phyloP scores from a whole-genome alignment of 306 rosid species.

The Hippophae tibetana region DNA sequence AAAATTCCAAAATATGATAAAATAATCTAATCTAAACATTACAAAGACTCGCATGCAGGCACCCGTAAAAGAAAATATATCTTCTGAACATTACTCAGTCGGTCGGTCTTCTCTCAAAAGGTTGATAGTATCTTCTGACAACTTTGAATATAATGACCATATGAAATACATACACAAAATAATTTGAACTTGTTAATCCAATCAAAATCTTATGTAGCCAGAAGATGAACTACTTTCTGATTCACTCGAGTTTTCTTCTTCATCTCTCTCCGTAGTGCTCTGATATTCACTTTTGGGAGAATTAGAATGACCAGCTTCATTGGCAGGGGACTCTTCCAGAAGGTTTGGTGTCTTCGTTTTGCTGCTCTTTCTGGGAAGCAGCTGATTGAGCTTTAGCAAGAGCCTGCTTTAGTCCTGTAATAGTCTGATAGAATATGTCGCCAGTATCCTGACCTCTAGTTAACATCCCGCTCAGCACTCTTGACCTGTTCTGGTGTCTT shows the following conservation, averaged over 20 bases:
- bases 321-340: constrained; percentile 6
- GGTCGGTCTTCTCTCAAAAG: too few species aligned
- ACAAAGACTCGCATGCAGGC: too few species aligned
- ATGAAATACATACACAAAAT: too few species aligned
- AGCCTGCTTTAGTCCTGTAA: constrained; percentile 66
- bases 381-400: constrained; percentile 28
- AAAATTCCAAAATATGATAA: too few species aligned
- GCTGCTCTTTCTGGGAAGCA: constrained; percentile 16
- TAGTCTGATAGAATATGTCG: constrained; percentile 62
- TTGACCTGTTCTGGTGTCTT: constrained; percentile 64
- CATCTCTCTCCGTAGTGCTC: constrained; percentile 26
- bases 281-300: constrained; percentile 17
- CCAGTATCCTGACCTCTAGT: constrained; percentile 64
- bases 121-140: too few species aligned
- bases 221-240: constrained; percentile 39
- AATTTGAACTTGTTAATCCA: too few species aligned
- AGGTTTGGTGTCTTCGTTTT: constrained; percentile 14
- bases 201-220: neutral
- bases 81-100: too few species aligned
- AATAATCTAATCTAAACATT: too few species aligned
- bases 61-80: too few species aligned
- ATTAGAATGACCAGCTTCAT: constrained; percentile 10
- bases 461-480: constrained; percentile 66
- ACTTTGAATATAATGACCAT: too few species aligned
- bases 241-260: constrained; percentile 23